Evolutionary conservation across 129 eudicot species (phyloP).

Genomic region (Centaurea solstitialis): DNA sequence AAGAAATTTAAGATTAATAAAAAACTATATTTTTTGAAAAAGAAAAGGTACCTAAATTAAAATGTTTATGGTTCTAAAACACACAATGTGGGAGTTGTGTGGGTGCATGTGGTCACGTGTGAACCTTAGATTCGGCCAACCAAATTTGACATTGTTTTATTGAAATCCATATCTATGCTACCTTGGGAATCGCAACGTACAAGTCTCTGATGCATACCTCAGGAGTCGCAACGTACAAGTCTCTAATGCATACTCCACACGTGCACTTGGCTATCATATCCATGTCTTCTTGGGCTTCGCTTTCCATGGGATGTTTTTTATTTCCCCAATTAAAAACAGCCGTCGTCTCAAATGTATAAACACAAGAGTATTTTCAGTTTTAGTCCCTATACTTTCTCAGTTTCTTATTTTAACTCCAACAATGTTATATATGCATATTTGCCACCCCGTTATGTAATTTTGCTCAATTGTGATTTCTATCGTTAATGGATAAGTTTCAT

Average conservation of each 20-base stretch:
- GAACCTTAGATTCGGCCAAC: neutral
- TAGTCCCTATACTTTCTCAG: neutral
- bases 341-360: neutral
- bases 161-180: neutral
- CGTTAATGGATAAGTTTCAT: neutral
- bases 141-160: neutral
- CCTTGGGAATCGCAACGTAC: neutral
- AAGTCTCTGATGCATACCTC: neutral
- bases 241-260: neutral
- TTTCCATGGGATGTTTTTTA: neutral
- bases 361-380: neutral
- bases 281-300: neutral
- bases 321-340: neutral
- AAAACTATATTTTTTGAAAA: no score
- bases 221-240: slow-evolving; percentile 4
- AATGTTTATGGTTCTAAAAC: no score
- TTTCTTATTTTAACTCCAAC: no score
- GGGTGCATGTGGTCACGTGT: slow-evolving; percentile 2
- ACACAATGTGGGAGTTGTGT: neutral
- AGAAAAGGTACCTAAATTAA: no score
- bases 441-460: neutral
- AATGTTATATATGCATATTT: neutral
- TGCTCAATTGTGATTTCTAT: neutral
- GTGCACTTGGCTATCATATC: slow-evolving; percentile 1
- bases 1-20: no score